Evolutionary conservation across 768 basidiomycete species (phyloP).

Genomic region (Kwoniella sp.): DNA sequence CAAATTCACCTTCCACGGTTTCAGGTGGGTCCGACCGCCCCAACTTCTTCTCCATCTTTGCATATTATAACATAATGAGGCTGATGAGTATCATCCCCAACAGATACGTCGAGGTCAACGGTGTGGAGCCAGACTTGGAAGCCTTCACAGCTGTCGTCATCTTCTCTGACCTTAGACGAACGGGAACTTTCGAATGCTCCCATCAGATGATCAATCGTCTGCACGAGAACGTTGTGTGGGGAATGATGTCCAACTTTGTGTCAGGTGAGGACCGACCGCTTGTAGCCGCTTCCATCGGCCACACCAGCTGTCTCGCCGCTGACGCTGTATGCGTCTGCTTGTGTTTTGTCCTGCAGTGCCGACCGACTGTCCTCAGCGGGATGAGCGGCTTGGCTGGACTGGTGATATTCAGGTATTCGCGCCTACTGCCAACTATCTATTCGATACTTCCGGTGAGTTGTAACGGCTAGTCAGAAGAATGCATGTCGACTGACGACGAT

Average conservation of each 20-base stretch:
- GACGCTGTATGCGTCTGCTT: too few species aligned
- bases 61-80: neutral
- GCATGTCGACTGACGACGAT: too few species aligned
- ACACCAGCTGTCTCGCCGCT: too few species aligned
- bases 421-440: constrained; percentile 46
- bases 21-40: constrained; percentile 30
- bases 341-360: constrained; percentile 24
- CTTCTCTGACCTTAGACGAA: constrained; percentile 38
- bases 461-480: neutral
- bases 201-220: constrained; percentile 42
- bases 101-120: constrained; percentile 44
- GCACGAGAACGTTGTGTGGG: constrained; percentile 45
- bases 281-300: constrained; percentile 19
- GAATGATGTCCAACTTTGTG: constrained; percentile 42
- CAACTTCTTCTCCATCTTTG: neutral
- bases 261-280: constrained; percentile 10
- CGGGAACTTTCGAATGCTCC: constrained; percentile 41
- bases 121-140: constrained; percentile 12
- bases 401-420: constrained; percentile 54
- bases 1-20: constrained; percentile 53
- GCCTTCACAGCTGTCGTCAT: constrained; percentile 39
- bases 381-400: constrained; percentile 55
- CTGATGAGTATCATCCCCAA: neutral
- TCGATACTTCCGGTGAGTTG: constrained; percentile 28
- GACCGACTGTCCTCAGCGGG: constrained; percentile 55